phyloP scores from a whole-genome alignment of 75 land plant genomes.

The Cryptomeria japonica region DNA sequence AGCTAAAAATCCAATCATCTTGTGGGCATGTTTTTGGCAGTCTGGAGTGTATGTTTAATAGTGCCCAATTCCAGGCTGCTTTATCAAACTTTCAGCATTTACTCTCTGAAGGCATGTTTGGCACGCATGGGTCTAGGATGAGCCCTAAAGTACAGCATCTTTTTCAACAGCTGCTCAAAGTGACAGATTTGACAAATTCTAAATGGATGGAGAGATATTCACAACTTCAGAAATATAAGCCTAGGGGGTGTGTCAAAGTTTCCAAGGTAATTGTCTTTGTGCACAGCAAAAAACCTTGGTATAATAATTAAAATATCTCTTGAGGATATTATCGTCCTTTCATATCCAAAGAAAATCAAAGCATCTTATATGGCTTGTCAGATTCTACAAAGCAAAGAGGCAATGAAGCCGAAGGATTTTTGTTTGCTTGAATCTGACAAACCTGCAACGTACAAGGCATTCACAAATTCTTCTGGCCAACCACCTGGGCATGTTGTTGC shows the following conservation, averaged over 20 bases:
- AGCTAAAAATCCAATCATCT: background rate
- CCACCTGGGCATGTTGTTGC: background rate
- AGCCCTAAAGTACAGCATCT: slow-evolving; percentile 42
- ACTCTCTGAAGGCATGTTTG: slow-evolving; percentile 50
- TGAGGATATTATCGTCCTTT: background rate
- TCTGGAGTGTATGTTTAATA: slow-evolving; percentile 41
- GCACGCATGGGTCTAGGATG: slow-evolving; percentile 30
- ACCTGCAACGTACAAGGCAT: background rate
- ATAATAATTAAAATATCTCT: background rate
- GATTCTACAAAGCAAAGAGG: background rate
- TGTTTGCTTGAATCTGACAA: background rate
- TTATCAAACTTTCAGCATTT: slow-evolving; percentile 45
- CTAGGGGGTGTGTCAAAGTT: slow-evolving; percentile 19
- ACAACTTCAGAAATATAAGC: slow-evolving; percentile 31
- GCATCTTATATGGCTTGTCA: slow-evolving; percentile 6
- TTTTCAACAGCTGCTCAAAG: slow-evolving; percentile 45
- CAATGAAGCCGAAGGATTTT: background rate
- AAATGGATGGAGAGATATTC: slow-evolving; percentile 45
- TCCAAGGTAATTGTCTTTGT: slow-evolving; percentile 23
- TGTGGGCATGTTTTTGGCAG: slow-evolving; percentile 24
- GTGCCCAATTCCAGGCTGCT: slow-evolving; percentile 42
- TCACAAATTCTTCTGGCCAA: slow-evolving; percentile 5
- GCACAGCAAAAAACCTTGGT: background rate
- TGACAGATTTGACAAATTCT: slow-evolving; percentile 34
- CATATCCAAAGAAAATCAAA: background rate